Percentiles rank a stretch among this genome's conserved stretches.
Evolutionary conservation across 495 filamentous ascomycete genomes (phyloP).

Genomic region (Sabuloglossum arenarium): DNA sequence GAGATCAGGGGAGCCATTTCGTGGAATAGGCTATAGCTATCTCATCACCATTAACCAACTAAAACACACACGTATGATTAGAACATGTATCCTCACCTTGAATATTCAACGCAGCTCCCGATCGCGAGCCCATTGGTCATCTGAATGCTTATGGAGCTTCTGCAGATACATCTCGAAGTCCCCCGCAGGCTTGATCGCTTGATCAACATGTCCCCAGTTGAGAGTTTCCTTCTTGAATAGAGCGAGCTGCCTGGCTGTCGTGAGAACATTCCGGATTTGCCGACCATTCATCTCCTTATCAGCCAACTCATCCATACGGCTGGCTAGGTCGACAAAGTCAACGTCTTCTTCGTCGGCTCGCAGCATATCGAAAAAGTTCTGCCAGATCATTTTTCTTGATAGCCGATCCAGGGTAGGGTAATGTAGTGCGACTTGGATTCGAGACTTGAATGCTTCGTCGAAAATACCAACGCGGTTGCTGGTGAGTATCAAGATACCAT

Average conservation of each 20-base stretch:
- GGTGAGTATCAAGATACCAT: slow-evolving; percentile 29
- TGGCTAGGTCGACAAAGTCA: slow-evolving; percentile 8
- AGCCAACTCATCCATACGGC: slow-evolving; percentile 22
- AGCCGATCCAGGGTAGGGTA: slow-evolving; percentile 17
- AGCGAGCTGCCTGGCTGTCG: slow-evolving; percentile 28
- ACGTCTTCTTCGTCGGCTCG: background rate
- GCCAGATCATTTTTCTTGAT: slow-evolving; percentile 20
- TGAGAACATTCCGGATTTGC: slow-evolving; percentile 44
- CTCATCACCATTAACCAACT: no score
- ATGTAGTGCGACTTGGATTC: slow-evolving; percentile 22
- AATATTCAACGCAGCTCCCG: no score
- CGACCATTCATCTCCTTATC: slow-evolving; percentile 32
- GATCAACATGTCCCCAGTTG: slow-evolving; percentile 21
- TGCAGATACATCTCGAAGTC: background rate
- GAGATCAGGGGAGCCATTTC: no score
- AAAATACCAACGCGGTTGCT: slow-evolving; percentile 28
- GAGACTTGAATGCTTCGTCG: slow-evolving; percentile 28
- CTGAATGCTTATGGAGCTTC: background rate
- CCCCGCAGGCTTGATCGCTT: slow-evolving; percentile 14
- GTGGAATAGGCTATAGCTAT: no score
- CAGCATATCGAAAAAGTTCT: slow-evolving; percentile 17
- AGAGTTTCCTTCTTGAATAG: slow-evolving; percentile 17
- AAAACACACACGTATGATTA: no score
- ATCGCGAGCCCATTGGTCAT: background rate
- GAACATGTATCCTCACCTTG: no score